Evolutionary conservation across 2,329 filamentous ascomycete species (phyloP).

Genomic region (Colletotrichum sp.): DNA sequence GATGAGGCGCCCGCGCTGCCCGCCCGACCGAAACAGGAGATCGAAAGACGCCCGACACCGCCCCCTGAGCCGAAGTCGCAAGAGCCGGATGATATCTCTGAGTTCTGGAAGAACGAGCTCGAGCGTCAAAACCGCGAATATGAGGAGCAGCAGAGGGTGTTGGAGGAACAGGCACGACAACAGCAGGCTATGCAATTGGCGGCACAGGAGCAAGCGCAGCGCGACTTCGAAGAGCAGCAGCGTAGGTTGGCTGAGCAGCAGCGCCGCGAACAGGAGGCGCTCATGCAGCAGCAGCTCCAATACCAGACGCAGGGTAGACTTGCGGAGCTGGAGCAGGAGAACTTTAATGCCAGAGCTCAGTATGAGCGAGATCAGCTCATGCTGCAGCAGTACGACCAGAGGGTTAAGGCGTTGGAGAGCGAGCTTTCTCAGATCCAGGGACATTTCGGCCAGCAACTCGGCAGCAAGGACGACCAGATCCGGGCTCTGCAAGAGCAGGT

Average conservation of each 20-base stretch:
- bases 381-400: slow-evolving; percentile 94
- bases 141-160: slow-evolving; percentile 87
- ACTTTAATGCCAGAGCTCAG: slow-evolving; percentile 90
- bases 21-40: slow-evolving; percentile 78
- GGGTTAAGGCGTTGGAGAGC: slow-evolving; percentile 89
- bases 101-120: slow-evolving; percentile 97
- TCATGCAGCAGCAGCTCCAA: slow-evolving; percentile 86
- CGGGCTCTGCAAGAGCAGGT: slow-evolving; percentile 92
- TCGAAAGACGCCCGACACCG: slow-evolving; percentile 71
- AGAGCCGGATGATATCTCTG: slow-evolving; percentile 93
- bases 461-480: slow-evolving; percentile 94
- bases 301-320: slow-evolving; percentile 96
- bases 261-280: slow-evolving; percentile 85
- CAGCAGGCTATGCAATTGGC: slow-evolving; percentile 83
- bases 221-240: slow-evolving; percentile 97
- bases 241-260: slow-evolving; percentile 87
- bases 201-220: slow-evolving; percentile 82
- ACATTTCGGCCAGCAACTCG: slow-evolving; percentile 84
- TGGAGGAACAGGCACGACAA: slow-evolving; percentile 86
- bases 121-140: slow-evolving; percentile 93
- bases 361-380: slow-evolving; percentile 98
- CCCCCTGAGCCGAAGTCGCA: slow-evolving; percentile 71
- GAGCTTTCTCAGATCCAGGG: slow-evolving; percentile 83
- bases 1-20: slow-evolving; percentile 85
- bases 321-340: slow-evolving; percentile 93